These are phyloP conservation scores for Ophiostoma perfectum DNA, from an alignment of 2,329 filamentous ascomycete genomes.

Conservation along the genomic window DNA sequence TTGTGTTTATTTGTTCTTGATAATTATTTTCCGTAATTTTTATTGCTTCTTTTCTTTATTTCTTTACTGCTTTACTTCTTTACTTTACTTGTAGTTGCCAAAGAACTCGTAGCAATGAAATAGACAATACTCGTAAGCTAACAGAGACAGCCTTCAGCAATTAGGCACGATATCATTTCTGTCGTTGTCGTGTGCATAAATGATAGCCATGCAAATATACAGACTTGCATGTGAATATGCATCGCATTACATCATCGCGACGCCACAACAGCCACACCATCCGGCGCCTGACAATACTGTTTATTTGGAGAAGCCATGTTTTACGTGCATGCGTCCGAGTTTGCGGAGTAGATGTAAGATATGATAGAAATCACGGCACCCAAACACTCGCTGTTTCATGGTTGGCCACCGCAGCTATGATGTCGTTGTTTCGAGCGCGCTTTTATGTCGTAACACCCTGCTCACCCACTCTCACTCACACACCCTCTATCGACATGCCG, in stretches of 20 bases:
- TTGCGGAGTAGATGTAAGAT: too few species aligned
- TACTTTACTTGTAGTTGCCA: neutral
- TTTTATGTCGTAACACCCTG: neutral
- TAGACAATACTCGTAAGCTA: too few species aligned
- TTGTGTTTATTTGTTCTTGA: neutral
- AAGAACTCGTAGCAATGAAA: too few species aligned
- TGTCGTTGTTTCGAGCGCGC: neutral
- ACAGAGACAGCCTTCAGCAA: too few species aligned
- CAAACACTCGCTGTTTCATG: neutral
- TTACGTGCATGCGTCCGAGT: too few species aligned
- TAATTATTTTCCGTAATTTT: neutral
- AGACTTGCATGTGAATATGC: constrained; percentile 1
- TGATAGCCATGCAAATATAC: neutral
- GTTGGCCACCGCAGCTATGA: neutral
- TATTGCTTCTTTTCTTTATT: too few species aligned
- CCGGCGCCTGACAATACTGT: neutral
- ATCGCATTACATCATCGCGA: neutral
- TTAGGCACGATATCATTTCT: neutral
- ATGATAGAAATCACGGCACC: too few species aligned
- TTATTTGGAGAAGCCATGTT: too few species aligned
- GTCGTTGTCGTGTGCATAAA: neutral
- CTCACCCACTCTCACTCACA: neutral
- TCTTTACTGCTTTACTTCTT: neutral
- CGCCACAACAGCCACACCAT: constrained; percentile 4
- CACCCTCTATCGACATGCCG: neutral